These are phyloP conservation scores for Psilocybe cyanescens DNA, from an alignment of 768 basidiomycete genomes.

Conservation along the genomic window DNA sequence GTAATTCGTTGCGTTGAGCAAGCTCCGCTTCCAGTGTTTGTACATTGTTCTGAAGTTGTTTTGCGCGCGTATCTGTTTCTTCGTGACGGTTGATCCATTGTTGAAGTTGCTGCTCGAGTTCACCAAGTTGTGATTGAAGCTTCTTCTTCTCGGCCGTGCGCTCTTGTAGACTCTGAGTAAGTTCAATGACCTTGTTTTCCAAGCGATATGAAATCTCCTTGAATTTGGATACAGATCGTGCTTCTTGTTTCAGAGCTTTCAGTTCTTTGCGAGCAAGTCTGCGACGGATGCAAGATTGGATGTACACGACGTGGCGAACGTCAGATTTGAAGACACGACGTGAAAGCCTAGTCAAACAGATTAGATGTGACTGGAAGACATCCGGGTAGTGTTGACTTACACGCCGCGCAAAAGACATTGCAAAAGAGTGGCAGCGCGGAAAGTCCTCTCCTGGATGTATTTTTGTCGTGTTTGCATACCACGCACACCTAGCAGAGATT, in stretches of 20 bases:
- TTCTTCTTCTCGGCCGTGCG: conserved; percentile 92
- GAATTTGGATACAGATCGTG: conserved; percentile 96
- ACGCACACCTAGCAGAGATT: conserved; percentile 59
- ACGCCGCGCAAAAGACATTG: conserved; percentile 89
- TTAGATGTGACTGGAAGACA: conserved; percentile 11
- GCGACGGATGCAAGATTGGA: conserved; percentile 93
- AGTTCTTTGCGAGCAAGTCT: conserved; percentile 87
- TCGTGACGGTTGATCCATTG: conserved; percentile 88
- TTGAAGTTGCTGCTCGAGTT: conserved; percentile 85
- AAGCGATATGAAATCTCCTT: conserved; percentile 97
- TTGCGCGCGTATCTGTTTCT: conserved; percentile 77
- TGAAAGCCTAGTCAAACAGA: conserved; percentile 43
- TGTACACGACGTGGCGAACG: conserved; percentile 73
- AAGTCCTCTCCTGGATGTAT: conserved; percentile 58
- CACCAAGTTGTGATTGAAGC: conserved; percentile 71
- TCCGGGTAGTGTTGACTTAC: conserved; percentile 47
- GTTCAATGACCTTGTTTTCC: conserved; percentile 99
- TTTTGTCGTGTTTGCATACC: conserved; percentile 70
- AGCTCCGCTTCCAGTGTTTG: conserved; percentile 73
- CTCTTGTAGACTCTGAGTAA: conserved; percentile 91
- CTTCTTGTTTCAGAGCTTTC: conserved; percentile 83
- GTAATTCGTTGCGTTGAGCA: conserved; percentile 71
- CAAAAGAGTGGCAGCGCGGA: conserved; percentile 68
- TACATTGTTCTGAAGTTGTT: conserved; percentile 72
- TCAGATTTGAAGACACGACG: conserved; percentile 61